Evolutionary conservation across 2,329 filamentous ascomycete species (phyloP).

Genomic region (Mycosphaerella sp.): DNA sequence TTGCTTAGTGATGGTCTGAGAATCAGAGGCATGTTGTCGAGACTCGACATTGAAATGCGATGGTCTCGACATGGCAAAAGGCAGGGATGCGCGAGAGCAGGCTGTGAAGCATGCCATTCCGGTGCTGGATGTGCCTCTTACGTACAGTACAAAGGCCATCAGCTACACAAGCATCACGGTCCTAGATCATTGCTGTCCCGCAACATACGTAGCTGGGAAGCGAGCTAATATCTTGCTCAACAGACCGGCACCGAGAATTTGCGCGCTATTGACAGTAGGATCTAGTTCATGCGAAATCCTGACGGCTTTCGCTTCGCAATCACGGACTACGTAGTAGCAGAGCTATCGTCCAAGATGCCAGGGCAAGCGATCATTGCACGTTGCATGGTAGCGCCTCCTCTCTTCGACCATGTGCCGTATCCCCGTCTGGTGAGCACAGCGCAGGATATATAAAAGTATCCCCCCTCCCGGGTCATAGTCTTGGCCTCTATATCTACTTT

Average conservation of each 20-base stretch:
- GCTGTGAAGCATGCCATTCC: not conserved
- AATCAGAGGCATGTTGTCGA: not conserved
- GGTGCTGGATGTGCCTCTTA: conserved; percentile 7
- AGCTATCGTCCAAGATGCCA: conserved; percentile 6
- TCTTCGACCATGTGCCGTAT: conserved; percentile 10
- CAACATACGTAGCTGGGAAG: conserved; percentile 1
- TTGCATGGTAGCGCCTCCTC: conserved; percentile 12
- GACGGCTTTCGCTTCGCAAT: not conserved
- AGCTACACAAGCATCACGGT: conserved; percentile 1
- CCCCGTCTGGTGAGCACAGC: conserved; percentile 10
- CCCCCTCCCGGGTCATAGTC: conserved; percentile 10
- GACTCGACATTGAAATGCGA: not conserved
- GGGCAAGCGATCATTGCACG: conserved; percentile 15
- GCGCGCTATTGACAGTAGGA: not conserved
- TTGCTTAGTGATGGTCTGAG: not conserved
- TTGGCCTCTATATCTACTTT: not conserved
- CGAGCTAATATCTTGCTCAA: not conserved
- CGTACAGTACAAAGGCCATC: conserved; percentile 4
- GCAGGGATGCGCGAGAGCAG: not conserved
- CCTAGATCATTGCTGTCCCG: not conserved
- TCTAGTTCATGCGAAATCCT: not conserved
- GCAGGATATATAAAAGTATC: conserved; percentile 20
- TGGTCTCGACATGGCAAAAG: not conserved
- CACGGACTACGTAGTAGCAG: not conserved
- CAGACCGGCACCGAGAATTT: conserved; percentile 1